These are phyloP conservation scores for Austroboletus eburneus DNA, from an alignment of 768 basidiomycete genomes.

Conservation along the genomic window DNA sequence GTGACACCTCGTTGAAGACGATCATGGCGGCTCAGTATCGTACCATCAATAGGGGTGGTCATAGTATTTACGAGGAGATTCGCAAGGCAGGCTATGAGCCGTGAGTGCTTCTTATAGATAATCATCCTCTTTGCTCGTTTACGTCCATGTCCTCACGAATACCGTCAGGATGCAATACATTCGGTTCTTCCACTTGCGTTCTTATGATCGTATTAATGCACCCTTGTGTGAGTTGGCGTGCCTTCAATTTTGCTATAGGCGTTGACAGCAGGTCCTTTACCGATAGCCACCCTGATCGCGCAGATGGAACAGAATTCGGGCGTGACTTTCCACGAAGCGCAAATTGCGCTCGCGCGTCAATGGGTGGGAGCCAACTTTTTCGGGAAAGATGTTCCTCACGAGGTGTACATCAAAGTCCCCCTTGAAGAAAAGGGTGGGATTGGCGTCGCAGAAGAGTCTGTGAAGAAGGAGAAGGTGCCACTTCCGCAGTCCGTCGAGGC, in stretches of 20 bases:
- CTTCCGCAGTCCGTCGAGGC: conserved; percentile 66
- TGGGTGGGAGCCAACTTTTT: conserved; percentile 58
- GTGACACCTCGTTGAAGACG: conserved; percentile 56
- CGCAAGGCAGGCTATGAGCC: conserved; percentile 75
- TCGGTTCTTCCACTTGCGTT: conserved; percentile 87
- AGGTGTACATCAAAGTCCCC: conserved; percentile 57
- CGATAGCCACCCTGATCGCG: conserved; percentile 47
- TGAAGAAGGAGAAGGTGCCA: conserved; percentile 57
- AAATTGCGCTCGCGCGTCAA: conserved; percentile 75
- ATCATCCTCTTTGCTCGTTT: neutral
- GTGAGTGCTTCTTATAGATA: conserved; percentile 44
- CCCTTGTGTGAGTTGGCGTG: conserved; percentile 47
- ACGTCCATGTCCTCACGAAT: neutral
- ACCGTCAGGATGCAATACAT: conserved; percentile 70
- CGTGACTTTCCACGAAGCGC: conserved; percentile 79
- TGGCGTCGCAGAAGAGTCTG: conserved; percentile 47
- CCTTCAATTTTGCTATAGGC: conserved; percentile 7
- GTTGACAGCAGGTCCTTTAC: conserved; percentile 12
- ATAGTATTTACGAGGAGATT: conserved; percentile 81
- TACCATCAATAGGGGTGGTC: conserved; percentile 86
- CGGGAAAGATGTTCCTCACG: conserved; percentile 35
- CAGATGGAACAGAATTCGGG: conserved; percentile 72
- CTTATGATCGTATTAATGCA: conserved; percentile 88
- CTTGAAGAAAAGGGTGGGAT: conserved; percentile 47
- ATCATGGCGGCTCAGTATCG: conserved; percentile 89